phyloP scores from a whole-genome alignment of 768 basidiomycete species.

The Imleria badia region DNA sequence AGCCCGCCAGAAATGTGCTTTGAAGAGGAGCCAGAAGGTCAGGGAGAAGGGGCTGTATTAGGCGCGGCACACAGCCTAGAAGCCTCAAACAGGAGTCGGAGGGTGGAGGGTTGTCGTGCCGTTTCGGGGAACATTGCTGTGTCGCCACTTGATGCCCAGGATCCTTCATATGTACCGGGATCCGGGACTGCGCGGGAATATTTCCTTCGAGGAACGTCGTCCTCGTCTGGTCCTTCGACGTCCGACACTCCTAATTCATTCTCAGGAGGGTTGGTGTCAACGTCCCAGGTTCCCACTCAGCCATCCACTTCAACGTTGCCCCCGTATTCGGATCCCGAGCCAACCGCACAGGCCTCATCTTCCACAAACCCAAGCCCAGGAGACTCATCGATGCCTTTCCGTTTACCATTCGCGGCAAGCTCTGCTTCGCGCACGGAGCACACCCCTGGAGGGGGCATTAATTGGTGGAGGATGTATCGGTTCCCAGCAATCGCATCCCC shows the following conservation, averaged over 20 bases:
- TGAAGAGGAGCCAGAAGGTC: constrained; percentile 4
- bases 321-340: neutral
- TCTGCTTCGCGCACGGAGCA: constrained; percentile 38
- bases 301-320: constrained; percentile 3
- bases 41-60: constrained; percentile 11
- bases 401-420: constrained; percentile 27
- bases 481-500: constrained; percentile 67
- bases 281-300: constrained; percentile 1
- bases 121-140: constrained; percentile 26
- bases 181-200: constrained; percentile 6
- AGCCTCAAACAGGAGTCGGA: constrained; percentile 16
- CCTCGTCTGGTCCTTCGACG: constrained; percentile 7
- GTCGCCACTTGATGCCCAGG: constrained; percentile 16
- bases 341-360: neutral
- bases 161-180: constrained; percentile 25
- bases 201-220: constrained; percentile 15
- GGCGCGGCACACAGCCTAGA: constrained; percentile 24
- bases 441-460: constrained; percentile 49
- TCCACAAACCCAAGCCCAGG: constrained; percentile 4
- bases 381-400: constrained; percentile 32
- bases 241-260: constrained; percentile 6
- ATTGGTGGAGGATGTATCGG: constrained; percentile 84
- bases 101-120: constrained; percentile 14
- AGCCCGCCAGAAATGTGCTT: constrained; percentile 1
- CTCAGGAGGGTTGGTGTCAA: neutral